Base-by-base conservation (phyloP, 768 basidiomycete genomes). In the Gelatoporia subvermispora region DNA sequence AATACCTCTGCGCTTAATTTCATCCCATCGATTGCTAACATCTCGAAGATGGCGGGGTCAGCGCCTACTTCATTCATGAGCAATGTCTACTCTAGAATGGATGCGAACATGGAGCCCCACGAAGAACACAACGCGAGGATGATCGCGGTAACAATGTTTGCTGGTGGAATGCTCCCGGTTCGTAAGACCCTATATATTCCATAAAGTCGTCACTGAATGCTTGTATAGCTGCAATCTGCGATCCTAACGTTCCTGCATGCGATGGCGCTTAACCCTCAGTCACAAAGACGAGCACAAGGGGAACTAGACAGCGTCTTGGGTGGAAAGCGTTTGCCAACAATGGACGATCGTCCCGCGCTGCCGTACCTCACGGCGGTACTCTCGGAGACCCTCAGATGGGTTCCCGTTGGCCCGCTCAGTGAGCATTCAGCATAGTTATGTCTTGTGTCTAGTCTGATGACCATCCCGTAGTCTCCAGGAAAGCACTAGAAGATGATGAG, bases 361-460 rank as follows among this genome's bases (percentile, higher is more conserved):
- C 54, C 50, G 31, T 60, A 52, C 41, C 40, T 60, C 39, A 43
- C 45, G 37, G 50, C 49, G 5, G 46, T 60, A 8, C 35, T 60
- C 23, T 21, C 47, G 21, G 59, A 60, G 51, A 48, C 56, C 22
- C 45, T 56, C 25, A 49, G 59, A 9, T 60, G 59, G 59, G 51
- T 49, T 41, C 51, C 56, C 9, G 57, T 60, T 44, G 51, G 51
- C 17, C 53, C 52, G 8, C 49, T 54, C 31, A 51, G 53, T 51
- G 50, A 46, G 53, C 51, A 13, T 35, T 31, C n/a, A 8, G n/a
- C n/a, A n/a, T n/a, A n/a, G n/a, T 11, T 2, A 5, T 31, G 7
- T 25, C 15, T 4, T 21, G 23, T 13, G 13, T 16, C 2, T 15
- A 1, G 13, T 17, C 20, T 24, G 11, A 46, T 38, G 35, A 41